Conservation (phyloP, 441 rosid species). For the Breynia disticha region DNA sequence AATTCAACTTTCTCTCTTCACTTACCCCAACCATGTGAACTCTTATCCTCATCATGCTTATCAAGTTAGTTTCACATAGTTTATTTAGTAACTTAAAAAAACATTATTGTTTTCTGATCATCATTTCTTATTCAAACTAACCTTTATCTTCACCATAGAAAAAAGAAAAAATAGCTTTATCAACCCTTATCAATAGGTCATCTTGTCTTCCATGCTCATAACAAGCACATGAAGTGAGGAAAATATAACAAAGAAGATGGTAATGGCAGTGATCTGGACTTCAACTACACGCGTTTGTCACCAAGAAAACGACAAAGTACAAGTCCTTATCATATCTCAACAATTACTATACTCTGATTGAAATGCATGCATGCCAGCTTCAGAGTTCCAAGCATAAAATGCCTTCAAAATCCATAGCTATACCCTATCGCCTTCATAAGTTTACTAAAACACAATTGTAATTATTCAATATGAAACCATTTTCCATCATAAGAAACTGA, state of each 20-base stretch:
- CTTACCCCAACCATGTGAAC: too few species aligned
- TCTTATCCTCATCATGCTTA: too few species aligned
- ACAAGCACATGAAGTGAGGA: too few species aligned
- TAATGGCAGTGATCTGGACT: neutral
- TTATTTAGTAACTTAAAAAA: too few species aligned
- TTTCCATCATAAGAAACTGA: conserved; percentile 2
- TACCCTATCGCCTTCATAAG: neutral
- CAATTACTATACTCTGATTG: neutral
- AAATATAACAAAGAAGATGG: neutral
- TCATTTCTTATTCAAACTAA: too few species aligned
- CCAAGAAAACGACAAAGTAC: neutral
- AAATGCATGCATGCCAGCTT: neutral
- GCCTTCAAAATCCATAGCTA: neutral
- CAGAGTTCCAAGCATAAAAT: neutral
- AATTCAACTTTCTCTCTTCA: too few species aligned
- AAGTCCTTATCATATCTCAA: neutral
- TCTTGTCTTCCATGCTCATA: too few species aligned
- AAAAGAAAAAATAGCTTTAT: too few species aligned
- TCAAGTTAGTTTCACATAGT: too few species aligned
- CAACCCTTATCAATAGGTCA: too few species aligned
- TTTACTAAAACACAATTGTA: neutral
- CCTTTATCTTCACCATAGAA: too few species aligned
- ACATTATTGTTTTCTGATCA: too few species aligned
- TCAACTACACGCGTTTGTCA: neutral
- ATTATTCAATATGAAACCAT: conserved; percentile 12